Conservation (phyloP, 441 rosid genomes). For the Dalechampia spathulata region DNA sequence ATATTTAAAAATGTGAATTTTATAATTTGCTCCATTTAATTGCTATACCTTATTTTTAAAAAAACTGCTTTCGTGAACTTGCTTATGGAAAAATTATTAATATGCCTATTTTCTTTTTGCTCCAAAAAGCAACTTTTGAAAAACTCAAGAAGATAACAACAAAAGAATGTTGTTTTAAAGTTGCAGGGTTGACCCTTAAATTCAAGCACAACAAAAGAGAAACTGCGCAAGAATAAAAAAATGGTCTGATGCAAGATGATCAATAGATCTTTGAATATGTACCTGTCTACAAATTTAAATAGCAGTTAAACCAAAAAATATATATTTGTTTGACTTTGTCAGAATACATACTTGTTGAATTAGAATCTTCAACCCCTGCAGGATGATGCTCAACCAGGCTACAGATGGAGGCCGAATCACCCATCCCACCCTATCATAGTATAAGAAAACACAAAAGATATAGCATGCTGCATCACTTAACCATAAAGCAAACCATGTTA, state of each 20-base stretch:
- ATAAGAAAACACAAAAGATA: slow-evolving; percentile 3
- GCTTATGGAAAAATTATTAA: too few relatives aligned
- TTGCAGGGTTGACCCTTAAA: too few relatives aligned
- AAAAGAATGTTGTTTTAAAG: too few relatives aligned
- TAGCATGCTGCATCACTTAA: background rate
- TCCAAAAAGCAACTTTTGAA: too few relatives aligned
- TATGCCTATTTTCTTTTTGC: too few relatives aligned
- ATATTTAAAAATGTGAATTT: too few relatives aligned
- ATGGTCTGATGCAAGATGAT: background rate
- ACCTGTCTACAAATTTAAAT: background rate
- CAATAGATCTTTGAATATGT: background rate
- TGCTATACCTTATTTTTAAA: too few relatives aligned
- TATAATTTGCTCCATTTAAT: too few relatives aligned
- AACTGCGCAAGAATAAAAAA: too few relatives aligned
- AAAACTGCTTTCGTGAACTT: too few relatives aligned
- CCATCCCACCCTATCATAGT: slow-evolving; percentile 34
- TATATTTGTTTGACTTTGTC: background rate
- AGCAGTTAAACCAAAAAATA: background rate
- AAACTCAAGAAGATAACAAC: too few relatives aligned
- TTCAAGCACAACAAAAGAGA: too few relatives aligned
- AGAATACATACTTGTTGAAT: slow-evolving; percentile 43
- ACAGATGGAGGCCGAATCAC: slow-evolving; percentile 22
- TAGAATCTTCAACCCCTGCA: slow-evolving; percentile 33
- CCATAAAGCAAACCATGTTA: background rate
- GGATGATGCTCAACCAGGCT: slow-evolving; percentile 26